Percentiles rank a stretch among this genome's conserved stretches.
phyloP scores from a whole-genome alignment of 2,329 filamentous ascomycete genomes.

The Pseudofabraea citricarpa region DNA sequence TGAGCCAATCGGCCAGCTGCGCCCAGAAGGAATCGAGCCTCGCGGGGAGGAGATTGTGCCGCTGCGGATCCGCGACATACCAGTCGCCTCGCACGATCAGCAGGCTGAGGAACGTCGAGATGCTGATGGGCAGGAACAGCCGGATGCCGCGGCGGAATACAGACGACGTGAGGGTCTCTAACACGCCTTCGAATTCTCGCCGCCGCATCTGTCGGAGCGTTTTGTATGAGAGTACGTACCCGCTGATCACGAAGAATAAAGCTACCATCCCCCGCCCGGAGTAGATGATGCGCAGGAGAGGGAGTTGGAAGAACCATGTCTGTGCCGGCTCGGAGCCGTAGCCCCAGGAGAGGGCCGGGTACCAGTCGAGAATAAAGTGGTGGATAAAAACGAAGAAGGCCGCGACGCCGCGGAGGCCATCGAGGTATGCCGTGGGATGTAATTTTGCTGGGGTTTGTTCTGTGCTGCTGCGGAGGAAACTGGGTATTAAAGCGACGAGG shows the following conservation, averaged over 20 bases:
- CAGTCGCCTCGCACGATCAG: slow-evolving; percentile 1
- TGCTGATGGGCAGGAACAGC: slow-evolving; percentile 35
- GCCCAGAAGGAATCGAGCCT: background rate
- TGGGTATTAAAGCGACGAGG: slow-evolving; percentile 2
- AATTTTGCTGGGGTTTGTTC: slow-evolving; percentile 2
- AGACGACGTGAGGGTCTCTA: slow-evolving; percentile 34
- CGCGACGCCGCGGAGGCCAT: slow-evolving; percentile 39
- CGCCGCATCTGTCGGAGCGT: slow-evolving; percentile 31
- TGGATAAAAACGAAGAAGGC: slow-evolving; percentile 38
- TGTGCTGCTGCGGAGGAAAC: slow-evolving; percentile 2
- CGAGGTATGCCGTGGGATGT: slow-evolving; percentile 34
- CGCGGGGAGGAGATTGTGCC: background rate
- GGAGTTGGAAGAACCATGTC: slow-evolving; percentile 24
- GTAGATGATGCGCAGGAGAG: slow-evolving; percentile 34
- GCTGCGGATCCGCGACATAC: background rate
- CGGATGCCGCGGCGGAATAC: slow-evolving; percentile 37
- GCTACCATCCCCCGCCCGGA: slow-evolving; percentile 39
- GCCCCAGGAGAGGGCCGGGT: slow-evolving; percentile 1
- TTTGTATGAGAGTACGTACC: slow-evolving; percentile 37
- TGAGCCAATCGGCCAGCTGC: background rate
- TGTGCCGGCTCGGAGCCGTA: background rate
- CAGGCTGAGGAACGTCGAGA: slow-evolving; percentile 30
- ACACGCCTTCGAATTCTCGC: slow-evolving; percentile 27
- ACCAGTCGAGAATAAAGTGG: slow-evolving; percentile 32
- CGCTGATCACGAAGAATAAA: slow-evolving; percentile 43